These are phyloP conservation scores for Trichoderma afroharzianum DNA, from an alignment of 2,329 filamentous ascomycete genomes.

Conservation along the genomic window DNA sequence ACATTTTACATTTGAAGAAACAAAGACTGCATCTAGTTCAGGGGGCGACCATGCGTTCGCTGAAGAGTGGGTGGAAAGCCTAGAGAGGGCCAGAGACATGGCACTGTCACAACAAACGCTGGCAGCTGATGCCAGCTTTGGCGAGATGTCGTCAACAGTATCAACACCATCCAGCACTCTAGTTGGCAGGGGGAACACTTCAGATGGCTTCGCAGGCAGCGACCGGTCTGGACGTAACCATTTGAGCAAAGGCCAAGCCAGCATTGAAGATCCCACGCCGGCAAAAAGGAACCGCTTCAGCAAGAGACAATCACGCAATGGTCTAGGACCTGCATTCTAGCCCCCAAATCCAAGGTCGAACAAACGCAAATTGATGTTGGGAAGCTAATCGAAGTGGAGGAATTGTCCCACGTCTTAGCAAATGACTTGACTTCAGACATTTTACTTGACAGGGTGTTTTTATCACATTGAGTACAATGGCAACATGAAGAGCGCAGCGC, in stretches of 20 bases:
- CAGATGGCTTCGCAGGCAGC: slow-evolving; percentile 46
- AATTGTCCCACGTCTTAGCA: neutral
- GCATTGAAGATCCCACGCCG: slow-evolving; percentile 47
- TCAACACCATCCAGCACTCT: slow-evolving; percentile 76
- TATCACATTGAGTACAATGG: slow-evolving; percentile 2
- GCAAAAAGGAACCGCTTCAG: slow-evolving; percentile 69
- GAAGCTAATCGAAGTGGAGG: neutral
- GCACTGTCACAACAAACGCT: slow-evolving; percentile 68
- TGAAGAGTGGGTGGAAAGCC: slow-evolving; percentile 87
- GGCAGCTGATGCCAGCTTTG: slow-evolving; percentile 62
- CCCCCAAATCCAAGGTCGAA: neutral
- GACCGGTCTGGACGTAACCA: slow-evolving; percentile 56
- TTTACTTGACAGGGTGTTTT: neutral
- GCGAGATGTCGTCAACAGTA: slow-evolving; percentile 65
- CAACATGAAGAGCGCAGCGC: slow-evolving; percentile 13
- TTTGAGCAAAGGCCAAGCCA: slow-evolving; percentile 57
- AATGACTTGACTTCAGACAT: slow-evolving; percentile 4
- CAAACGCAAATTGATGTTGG: neutral
- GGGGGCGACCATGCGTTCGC: slow-evolving; percentile 66
- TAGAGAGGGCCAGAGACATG: slow-evolving; percentile 83
- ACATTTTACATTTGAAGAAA: slow-evolving; percentile 90
- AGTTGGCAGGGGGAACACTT: slow-evolving; percentile 53
- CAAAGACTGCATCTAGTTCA: slow-evolving; percentile 61
- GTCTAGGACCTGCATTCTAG: slow-evolving; percentile 33
- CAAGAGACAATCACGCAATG: slow-evolving; percentile 89